Conservation (phyloP, 2,329 filamentous ascomycete genomes). For the Epichloe typhina region DNA sequence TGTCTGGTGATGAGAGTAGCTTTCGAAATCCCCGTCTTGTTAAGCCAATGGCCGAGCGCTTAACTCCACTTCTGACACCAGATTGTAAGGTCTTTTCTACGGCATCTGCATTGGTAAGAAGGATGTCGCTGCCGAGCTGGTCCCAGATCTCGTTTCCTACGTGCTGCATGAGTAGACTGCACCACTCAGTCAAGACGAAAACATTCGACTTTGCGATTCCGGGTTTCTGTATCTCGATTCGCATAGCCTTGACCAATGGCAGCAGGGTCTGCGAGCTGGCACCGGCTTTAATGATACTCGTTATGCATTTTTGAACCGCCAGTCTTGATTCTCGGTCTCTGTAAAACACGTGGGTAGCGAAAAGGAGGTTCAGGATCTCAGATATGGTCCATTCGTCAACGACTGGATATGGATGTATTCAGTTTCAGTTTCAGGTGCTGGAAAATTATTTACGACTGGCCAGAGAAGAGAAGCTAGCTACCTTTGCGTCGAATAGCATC, state of each 20-base stretch:
- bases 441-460: background rate
- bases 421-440: slow-evolving; percentile 1
- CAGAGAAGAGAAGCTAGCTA: background rate
- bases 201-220: slow-evolving; percentile 68
- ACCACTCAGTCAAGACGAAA: slow-evolving; percentile 88
- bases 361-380: slow-evolving; percentile 56
- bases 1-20: slow-evolving; percentile 46
- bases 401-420: slow-evolving; percentile 14
- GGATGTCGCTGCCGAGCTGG: slow-evolving; percentile 49
- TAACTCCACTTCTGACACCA: slow-evolving; percentile 49
- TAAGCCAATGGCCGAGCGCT: slow-evolving; percentile 60
- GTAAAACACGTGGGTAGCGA: slow-evolving; percentile 80
- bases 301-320: slow-evolving; percentile 71
- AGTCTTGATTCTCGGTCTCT: slow-evolving; percentile 71
- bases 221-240: slow-evolving; percentile 60
- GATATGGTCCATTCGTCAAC: slow-evolving; percentile 36
- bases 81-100: slow-evolving; percentile 66
- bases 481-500: slow-evolving; percentile 32
- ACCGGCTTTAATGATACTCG: slow-evolving; percentile 47
- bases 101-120: slow-evolving; percentile 56
- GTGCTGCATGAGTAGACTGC: slow-evolving; percentile 62
- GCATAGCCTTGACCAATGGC: slow-evolving; percentile 52
- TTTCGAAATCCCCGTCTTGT: slow-evolving; percentile 70
- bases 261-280: slow-evolving; percentile 43
- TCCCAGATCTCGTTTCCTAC: slow-evolving; percentile 52